phyloP scores from a whole-genome alignment of 192 early-diverging fungal species.

The Gaertneriomyces semiglobifer region DNA sequence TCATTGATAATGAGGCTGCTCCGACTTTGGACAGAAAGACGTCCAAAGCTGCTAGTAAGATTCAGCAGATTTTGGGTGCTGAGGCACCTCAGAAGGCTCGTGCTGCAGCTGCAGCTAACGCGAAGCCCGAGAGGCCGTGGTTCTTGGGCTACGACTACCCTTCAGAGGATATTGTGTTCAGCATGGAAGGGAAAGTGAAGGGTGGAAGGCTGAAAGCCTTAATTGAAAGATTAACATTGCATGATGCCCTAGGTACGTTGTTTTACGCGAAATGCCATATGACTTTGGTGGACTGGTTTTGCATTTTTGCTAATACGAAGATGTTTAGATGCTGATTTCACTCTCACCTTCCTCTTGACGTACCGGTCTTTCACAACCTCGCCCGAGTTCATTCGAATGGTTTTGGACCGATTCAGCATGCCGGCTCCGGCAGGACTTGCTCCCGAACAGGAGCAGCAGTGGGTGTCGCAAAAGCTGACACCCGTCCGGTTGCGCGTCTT shows the following conservation, averaged over 20 bases:
- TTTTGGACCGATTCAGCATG: conserved; percentile 77
- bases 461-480: conserved; percentile 83
- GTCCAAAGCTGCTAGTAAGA: conserved; percentile 20
- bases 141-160: conserved; percentile 58
- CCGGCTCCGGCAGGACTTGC: conserved; percentile 65
- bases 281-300: conserved; percentile 3
- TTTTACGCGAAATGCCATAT: conserved; percentile 7
- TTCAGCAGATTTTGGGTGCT: conserved; percentile 25
- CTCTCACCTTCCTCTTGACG: conserved; percentile 85
- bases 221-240: conserved; percentile 68
- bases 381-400: conserved; percentile 66
- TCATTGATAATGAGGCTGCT: not conserved
- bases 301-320: conserved; percentile 3
- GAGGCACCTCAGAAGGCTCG: conserved; percentile 19
- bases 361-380: conserved; percentile 90
- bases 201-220: conserved; percentile 68
- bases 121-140: conserved; percentile 29
- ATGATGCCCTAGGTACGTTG: conserved; percentile 42
- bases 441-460: conserved; percentile 63
- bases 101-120: too few species aligned
- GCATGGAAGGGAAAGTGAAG: conserved; percentile 66
- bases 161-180: conserved; percentile 57
- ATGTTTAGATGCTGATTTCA: conserved; percentile 68
- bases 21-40: conserved; percentile 1
- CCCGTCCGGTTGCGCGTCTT: conserved; percentile 91